Percentiles rank a stretch among this genome's conserved stretches.
phyloP scores from a whole-genome alignment of 495 filamentous ascomycete genomes.

The Penicillium coffeae region DNA sequence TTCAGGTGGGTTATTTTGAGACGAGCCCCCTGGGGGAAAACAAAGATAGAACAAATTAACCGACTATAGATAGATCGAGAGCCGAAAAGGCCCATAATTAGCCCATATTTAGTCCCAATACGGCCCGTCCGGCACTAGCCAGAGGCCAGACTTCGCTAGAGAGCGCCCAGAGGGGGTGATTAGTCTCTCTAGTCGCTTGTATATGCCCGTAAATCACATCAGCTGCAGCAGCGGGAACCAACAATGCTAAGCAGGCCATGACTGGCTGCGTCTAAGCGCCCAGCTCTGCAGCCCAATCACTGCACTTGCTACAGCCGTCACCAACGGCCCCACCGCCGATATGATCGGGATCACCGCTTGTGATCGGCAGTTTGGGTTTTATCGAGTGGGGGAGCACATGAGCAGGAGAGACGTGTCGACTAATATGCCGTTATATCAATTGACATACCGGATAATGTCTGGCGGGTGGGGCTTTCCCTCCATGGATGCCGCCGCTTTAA shows the following conservation, averaged over 20 bases:
- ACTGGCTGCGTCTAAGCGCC: constrained; percentile 15
- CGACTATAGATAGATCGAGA: constrained; percentile 25
- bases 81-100: constrained; percentile 24
- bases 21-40: not conserved
- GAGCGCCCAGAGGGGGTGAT: not conserved
- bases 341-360: constrained; percentile 8
- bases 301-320: not conserved
- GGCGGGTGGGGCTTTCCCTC: too few species aligned
- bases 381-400: not conserved
- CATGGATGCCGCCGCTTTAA: too few species aligned
- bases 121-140: not conserved
- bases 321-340: constrained; percentile 1
- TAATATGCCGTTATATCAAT: not conserved
- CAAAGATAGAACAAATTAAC: constrained; percentile 24
- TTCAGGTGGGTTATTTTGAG: constrained; percentile 23
- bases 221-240: constrained; percentile 7
- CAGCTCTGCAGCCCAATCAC: constrained; percentile 5
- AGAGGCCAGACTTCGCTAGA: not conserved
- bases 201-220: constrained; percentile 5
- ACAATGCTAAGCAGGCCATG: constrained; percentile 5
- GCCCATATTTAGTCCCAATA: constrained; percentile 9
- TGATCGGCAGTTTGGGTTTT: constrained; percentile 3
- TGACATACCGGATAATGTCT: too few species aligned
- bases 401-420: not conserved
- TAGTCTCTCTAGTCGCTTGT: not conserved